Percentiles rank a stretch among this genome's conserved stretches.
phyloP scores from a whole-genome alignment of 2,329 filamentous ascomycete species.

The Penicillium sp. region DNA sequence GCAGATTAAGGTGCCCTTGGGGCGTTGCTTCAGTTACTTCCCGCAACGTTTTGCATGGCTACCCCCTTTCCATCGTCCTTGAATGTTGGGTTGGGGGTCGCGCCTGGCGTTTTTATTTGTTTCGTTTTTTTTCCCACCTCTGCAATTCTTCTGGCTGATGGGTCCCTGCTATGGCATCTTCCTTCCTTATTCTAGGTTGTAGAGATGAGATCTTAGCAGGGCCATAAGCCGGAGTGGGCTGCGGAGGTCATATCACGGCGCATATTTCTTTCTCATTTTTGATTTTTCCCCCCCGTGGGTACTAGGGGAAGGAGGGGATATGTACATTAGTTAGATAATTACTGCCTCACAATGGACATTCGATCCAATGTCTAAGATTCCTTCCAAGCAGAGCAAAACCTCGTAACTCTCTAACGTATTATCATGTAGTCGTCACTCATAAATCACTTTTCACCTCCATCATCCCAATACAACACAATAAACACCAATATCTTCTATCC shows the following conservation, averaged over 20 bases:
- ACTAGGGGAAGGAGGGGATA: not conserved
- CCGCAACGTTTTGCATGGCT: slow-evolving; percentile 16
- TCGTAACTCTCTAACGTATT: not conserved
- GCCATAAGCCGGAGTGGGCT: not conserved
- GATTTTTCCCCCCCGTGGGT: not conserved
- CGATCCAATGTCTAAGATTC: slow-evolving; percentile 3
- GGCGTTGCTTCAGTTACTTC: not conserved
- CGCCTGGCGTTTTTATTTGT: not conserved
- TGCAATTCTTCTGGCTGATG: not conserved
- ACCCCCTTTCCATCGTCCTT: not conserved
- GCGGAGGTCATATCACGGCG: slow-evolving; percentile 17
- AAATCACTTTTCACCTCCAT: not conserved
- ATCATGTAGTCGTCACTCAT: not conserved
- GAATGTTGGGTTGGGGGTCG: not conserved
- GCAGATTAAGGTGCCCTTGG: not conserved
- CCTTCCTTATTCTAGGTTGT: not conserved
- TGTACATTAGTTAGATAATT: slow-evolving; percentile 22
- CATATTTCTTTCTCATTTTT: slow-evolving; percentile 3
- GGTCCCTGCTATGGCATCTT: slow-evolving; percentile 6
- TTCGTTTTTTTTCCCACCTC: not conserved
- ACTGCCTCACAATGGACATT: slow-evolving; percentile 13
- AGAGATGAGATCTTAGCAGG: not conserved
- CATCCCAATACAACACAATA: not conserved
- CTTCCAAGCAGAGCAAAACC: not conserved
- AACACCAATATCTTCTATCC: too few species aligned